phyloP scores from a whole-genome alignment of 345 rosid species.

The Tarenaya hassleriana region DNA sequence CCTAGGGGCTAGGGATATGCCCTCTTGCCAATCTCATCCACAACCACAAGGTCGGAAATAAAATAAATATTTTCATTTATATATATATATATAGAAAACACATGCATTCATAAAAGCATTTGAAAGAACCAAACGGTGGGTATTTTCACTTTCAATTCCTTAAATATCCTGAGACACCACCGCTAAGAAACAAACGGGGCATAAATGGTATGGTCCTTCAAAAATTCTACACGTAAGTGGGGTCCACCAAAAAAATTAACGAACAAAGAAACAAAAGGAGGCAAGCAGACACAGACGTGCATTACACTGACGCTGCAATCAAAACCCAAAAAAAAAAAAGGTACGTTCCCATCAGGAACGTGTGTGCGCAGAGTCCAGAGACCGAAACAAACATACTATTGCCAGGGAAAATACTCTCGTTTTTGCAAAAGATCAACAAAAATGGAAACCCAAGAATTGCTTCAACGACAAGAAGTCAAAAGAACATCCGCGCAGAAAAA shows the following conservation, averaged over 20 bases:
- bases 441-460: slow-evolving; percentile 12
- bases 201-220: no score
- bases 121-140: slow-evolving; percentile 4
- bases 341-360: slow-evolving; percentile 28
- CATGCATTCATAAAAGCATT: no score
- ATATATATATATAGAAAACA: no score
- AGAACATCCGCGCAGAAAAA: slow-evolving; percentile 5
- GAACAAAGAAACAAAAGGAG: slow-evolving; percentile 29
- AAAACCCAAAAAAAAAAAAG: slow-evolving; percentile 16
- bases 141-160: neutral
- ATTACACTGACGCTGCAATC: slow-evolving; percentile 32
- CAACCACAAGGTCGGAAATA: no score
- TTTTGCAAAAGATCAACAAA: slow-evolving; percentile 22
- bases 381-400: neutral
- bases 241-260: slow-evolving; percentile 23
- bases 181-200: slow-evolving; percentile 16
- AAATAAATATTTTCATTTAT: no score
- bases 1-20: no score
- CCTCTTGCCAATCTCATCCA: no score
- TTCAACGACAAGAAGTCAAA: neutral
- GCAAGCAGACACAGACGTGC: slow-evolving; percentile 36
- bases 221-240: neutral
- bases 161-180: no score
- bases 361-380: slow-evolving; percentile 13
- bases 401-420: slow-evolving; percentile 2